A percentile compares a stretch with the other conserved stretches of the same genome.
These are phyloP conservation scores for Huntiella bhutanensis DNA, from an alignment of 2,329 filamentous ascomycete genomes.

Conservation along the genomic window DNA sequence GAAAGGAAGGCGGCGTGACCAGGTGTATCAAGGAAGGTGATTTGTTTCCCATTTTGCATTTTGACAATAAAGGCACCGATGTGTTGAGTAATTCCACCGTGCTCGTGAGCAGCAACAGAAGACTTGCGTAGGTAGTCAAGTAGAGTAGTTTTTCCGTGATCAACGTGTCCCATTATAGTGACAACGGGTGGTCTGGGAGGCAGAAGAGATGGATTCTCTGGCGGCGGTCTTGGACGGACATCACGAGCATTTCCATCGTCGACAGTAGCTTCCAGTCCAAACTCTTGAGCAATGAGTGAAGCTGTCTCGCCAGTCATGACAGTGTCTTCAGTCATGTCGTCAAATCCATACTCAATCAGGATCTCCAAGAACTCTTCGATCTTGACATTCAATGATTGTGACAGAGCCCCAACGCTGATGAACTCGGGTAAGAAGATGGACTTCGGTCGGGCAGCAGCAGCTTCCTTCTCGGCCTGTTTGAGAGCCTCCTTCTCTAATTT, in stretches of 20 bases:
- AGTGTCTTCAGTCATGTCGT: constrained; percentile 63
- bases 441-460: constrained; percentile 23
- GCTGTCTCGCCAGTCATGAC: constrained; percentile 83
- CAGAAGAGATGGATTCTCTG: constrained; percentile 47
- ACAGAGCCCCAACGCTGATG: constrained; percentile 72
- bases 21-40: constrained; percentile 93
- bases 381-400: constrained; percentile 52
- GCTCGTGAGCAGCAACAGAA: constrained; percentile 75
- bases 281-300: constrained; percentile 76
- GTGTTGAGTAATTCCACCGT: constrained; percentile 94
- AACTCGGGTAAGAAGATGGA: constrained; percentile 73
- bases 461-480: constrained; percentile 12
- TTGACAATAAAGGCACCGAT: constrained; percentile 92
- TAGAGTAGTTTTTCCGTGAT: constrained; percentile 95
- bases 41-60: constrained; percentile 68
- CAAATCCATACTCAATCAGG: constrained; percentile 73
- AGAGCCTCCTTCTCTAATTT: constrained; percentile 10
- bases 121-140: constrained; percentile 86
- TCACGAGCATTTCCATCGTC: constrained; percentile 49
- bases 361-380: constrained; percentile 53
- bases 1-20: constrained; percentile 89
- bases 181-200: constrained; percentile 76
- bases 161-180: constrained; percentile 98
- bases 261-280: constrained; percentile 72
- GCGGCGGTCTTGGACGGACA: constrained; percentile 47